Evolutionary conservation across 2,329 filamentous ascomycete genomes (phyloP).

Genomic region (Microsporum canis): DNA sequence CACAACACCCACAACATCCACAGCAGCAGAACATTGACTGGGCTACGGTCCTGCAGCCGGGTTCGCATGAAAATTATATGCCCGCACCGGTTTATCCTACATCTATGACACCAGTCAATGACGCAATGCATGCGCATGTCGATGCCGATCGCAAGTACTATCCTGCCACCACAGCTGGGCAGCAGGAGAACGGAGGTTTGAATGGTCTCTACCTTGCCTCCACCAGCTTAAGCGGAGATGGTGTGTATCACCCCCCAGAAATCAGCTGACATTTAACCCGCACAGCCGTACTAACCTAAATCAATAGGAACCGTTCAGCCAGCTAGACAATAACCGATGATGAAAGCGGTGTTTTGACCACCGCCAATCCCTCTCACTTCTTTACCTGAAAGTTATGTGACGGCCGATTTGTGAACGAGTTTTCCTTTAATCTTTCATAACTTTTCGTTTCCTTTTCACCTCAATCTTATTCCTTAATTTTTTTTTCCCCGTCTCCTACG

Average conservation of each 20-base stretch:
- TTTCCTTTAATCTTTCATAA: neutral
- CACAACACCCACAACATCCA: conserved; percentile 45
- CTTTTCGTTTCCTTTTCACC: neutral
- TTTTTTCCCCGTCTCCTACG: conserved; percentile 1
- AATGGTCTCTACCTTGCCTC: conserved; percentile 40
- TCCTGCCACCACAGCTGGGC: conserved; percentile 31
- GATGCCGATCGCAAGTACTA: conserved; percentile 44
- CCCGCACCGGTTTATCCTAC: conserved; percentile 47
- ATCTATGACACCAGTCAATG: conserved; percentile 59
- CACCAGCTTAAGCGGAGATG: conserved; percentile 37
- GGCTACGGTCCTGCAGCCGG: conserved; percentile 67
- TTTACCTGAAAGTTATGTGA: conserved; percentile 38
- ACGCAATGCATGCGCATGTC: conserved; percentile 56
- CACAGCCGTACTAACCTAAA: conserved; percentile 24
- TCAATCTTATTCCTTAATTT: conserved; percentile 7
- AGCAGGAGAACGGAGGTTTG: conserved; percentile 35
- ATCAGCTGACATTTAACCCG: conserved; percentile 24
- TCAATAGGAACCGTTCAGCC: conserved; percentile 42
- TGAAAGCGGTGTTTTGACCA: neutral
- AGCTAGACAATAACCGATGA: conserved; percentile 39
- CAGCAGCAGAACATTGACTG: conserved; percentile 46
- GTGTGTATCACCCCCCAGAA: conserved; percentile 36
- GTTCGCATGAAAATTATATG: conserved; percentile 56
- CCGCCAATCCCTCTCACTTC: neutral
- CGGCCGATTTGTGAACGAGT: conserved; percentile 5